Conservation (phyloP, 768 basidiomycete genomes). For the Russula compacta region DNA sequence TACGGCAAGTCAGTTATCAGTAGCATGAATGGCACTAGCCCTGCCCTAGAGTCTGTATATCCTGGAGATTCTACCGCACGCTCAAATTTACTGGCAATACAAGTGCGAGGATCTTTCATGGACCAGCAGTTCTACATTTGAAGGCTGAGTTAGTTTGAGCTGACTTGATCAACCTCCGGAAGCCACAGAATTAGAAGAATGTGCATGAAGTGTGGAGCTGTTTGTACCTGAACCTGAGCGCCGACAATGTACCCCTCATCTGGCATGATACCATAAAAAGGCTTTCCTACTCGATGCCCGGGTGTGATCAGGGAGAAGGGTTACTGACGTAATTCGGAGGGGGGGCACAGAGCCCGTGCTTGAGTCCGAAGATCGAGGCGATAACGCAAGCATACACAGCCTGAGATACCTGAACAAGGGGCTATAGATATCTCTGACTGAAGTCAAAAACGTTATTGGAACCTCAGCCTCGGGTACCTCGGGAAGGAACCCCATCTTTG, state of each 20-base stretch:
- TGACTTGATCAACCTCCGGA: background rate
- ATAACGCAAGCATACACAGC: background rate
- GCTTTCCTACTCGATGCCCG: slow-evolving; percentile 2
- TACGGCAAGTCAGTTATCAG: background rate
- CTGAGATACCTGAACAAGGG: background rate
- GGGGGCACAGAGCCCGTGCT: background rate
- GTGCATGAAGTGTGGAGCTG: background rate
- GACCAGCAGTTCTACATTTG: background rate
- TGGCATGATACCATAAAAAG: background rate
- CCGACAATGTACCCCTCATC: background rate
- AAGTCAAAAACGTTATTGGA: background rate
- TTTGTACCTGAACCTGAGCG: background rate
- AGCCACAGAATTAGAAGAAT: background rate
- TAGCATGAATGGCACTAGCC: background rate
- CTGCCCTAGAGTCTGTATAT: background rate
- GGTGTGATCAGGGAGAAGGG: slow-evolving; percentile 2
- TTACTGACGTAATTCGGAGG: background rate
- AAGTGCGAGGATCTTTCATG: background rate
- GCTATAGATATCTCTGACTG: background rate
- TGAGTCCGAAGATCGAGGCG: background rate
- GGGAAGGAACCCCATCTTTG: background rate
- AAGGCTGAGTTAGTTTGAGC: background rate
- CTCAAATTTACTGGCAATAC: background rate
- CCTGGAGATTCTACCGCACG: background rate
- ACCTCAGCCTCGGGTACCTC: background rate